Evolutionary conservation across 2,329 filamentous ascomycete genomes (phyloP), one percentile per base, ranked within the genome.

Genomic region (Venturia effusa): DNA sequence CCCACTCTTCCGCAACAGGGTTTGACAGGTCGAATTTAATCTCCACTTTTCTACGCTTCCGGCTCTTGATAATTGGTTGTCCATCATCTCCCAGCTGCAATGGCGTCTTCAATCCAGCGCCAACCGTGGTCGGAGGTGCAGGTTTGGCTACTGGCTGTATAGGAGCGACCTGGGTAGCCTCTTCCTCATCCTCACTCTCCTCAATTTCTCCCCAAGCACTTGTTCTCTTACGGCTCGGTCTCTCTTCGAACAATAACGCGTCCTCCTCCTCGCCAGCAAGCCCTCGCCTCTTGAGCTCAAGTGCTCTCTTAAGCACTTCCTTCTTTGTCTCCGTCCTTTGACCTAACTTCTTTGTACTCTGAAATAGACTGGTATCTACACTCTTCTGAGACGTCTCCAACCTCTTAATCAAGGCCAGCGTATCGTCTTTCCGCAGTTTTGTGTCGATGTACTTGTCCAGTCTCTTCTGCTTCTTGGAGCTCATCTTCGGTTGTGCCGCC

Each of bases 381-480:
- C 88, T 92, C 63, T 27, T 55, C 40, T 63, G 41, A 4, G 85
- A 82, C 66, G 85, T 81, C 22, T 90, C 89, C 32, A 99, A 81
- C 73, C 94, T 92, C 72, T 89, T 89, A 69, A 97, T 81, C 37
- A 99, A 79, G 64, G 86, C 88, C 34, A 90, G 81, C 70, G 90
- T 96, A 74, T 97, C 93, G 72, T 99, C 94, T 74, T 96, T 97
- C 74, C 87, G 89, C 57, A 99, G 80, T 81, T 99, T 99, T 65
- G 84, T 94, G 70, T 97, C 82, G 73, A 88, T 85, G 68, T 88
- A 88, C 71, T 88, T 88, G 68, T 88, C 84, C 67, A 88, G 71
- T 63, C 86, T 78, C 76, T 88, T 88, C 68, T 84, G 80, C 74
- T 88, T 88, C 74, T 88, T 88, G 24, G 78, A 75, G 1, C 81